These are phyloP conservation scores for Wallacemonas sp. DNA, from an alignment of 208 protist genomes.

Conservation along the genomic window DNA sequence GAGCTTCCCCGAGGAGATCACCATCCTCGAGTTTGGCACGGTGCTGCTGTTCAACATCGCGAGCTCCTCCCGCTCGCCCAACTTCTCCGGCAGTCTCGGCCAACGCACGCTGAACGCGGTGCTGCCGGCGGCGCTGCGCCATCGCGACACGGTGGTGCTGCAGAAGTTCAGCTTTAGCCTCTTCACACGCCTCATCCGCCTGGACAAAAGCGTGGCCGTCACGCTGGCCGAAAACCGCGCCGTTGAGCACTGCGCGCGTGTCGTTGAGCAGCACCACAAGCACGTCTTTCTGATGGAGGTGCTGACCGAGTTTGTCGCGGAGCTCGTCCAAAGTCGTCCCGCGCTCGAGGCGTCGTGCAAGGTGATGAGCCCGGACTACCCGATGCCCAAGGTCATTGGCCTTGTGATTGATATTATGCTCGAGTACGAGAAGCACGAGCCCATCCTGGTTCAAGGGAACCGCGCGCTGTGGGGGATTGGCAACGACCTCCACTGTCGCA, in stretches of 20 bases:
- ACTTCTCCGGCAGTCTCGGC: slow-evolving; percentile 45
- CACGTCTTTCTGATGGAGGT: slow-evolving; percentile 87
- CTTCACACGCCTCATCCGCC: slow-evolving; percentile 58
- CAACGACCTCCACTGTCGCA: slow-evolving; percentile 61
- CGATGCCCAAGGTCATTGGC: slow-evolving; percentile 50
- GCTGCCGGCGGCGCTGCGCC: slow-evolving; percentile 51
- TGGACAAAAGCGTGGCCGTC: slow-evolving; percentile 45
- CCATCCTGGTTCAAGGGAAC: slow-evolving; percentile 76
- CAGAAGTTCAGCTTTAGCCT: slow-evolving; percentile 88
- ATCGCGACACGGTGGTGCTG: slow-evolving; percentile 58
- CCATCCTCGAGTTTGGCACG: slow-evolving; percentile 64
- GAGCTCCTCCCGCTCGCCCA: slow-evolving; percentile 26
- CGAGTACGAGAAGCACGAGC: slow-evolving; percentile 69
- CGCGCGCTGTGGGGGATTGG: slow-evolving; percentile 83
- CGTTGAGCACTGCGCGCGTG: slow-evolving; percentile 56
- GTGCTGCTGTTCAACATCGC: slow-evolving; percentile 84
- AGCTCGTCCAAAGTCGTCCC: slow-evolving; percentile 56
- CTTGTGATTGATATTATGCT: slow-evolving; percentile 81
- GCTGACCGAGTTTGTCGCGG: slow-evolving; percentile 66
- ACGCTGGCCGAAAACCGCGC: slow-evolving; percentile 48
- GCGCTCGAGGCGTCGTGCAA: slow-evolving; percentile 39
- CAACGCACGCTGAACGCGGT: slow-evolving; percentile 47
- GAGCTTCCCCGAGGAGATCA: slow-evolving; percentile 54
- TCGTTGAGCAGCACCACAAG: slow-evolving; percentile 58
- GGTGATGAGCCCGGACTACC: slow-evolving; percentile 21